A percentile compares a stretch with the other conserved stretches of the same genome.
phyloP scores from a whole-genome alignment of 2,329 filamentous ascomycete genomes.

The Gyromitra esculenta region DNA sequence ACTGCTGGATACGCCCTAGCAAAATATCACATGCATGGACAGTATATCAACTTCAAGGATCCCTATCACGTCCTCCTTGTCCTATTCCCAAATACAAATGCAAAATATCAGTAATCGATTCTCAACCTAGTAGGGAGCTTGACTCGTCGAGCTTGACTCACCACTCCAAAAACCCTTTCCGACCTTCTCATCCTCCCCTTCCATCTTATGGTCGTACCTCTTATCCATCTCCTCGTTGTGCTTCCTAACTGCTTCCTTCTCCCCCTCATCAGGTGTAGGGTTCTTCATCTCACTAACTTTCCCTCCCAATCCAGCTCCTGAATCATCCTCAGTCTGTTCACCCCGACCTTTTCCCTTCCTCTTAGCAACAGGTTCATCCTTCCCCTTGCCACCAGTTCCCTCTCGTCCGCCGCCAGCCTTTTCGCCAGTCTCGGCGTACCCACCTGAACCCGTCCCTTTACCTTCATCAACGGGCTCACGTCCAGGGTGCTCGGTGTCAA shows the following conservation, averaged over 20 bases:
- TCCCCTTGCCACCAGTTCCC: conserved; percentile 51
- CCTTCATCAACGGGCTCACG: conserved; percentile 62
- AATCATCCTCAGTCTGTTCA: conserved; percentile 57
- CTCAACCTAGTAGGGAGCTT: not conserved
- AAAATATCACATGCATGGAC: conserved; percentile 53
- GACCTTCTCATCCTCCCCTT: conserved; percentile 65
- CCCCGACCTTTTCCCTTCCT: conserved; percentile 50
- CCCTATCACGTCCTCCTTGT: conserved; percentile 22
- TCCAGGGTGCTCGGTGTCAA: conserved; percentile 62
- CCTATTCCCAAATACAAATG: conserved; percentile 33
- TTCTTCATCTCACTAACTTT: conserved; percentile 65
- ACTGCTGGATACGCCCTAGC: conserved; percentile 17
- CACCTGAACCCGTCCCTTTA: conserved; percentile 59
- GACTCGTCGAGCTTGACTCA: conserved; percentile 51
- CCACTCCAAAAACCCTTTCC: conserved; percentile 68
- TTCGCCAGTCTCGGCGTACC: conserved; percentile 39
- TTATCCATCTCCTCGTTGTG: conserved; percentile 70
- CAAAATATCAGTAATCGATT: conserved; percentile 7
- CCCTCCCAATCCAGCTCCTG: conserved; percentile 60
- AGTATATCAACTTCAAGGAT: conserved; percentile 48
- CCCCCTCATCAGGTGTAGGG: conserved; percentile 61
- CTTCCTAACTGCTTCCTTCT: conserved; percentile 68
- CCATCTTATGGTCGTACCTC: conserved; percentile 64
- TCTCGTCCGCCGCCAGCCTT: conserved; percentile 28
- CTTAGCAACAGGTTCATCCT: conserved; percentile 60